These are phyloP conservation scores for Mucor mucedo DNA, from an alignment of 371 early-diverging fungal species.

Conservation along the genomic window DNA sequence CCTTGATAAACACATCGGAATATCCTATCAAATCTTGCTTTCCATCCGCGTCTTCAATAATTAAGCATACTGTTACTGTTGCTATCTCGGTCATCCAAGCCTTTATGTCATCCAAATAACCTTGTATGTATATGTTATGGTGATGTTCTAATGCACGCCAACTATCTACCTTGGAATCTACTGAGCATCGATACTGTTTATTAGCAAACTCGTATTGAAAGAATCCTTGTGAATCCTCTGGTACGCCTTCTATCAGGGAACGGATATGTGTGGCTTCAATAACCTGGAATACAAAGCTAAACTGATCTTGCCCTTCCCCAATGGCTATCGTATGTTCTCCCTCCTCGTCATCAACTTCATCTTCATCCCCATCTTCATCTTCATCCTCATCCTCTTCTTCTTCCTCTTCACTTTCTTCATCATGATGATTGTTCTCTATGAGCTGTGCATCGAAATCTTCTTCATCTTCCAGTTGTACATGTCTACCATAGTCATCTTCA, in stretches of 20 bases:
- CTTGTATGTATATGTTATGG: conserved; percentile 9
- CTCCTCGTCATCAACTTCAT: conserved; percentile 12
- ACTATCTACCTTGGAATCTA: conserved; percentile 2
- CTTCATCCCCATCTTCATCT: conserved; percentile 6
- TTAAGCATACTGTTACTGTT: conserved; percentile 8
- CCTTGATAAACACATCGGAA: conserved; percentile 23
- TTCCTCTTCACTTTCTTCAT: conserved; percentile 5
- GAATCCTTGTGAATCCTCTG: conserved; percentile 7
- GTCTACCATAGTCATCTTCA: conserved; percentile 3
- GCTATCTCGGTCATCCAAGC: conserved; percentile 19
- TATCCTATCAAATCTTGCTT: conserved; percentile 15
- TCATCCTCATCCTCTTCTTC: not conserved
- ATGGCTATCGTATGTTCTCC: conserved; percentile 6
- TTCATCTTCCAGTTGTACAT: conserved; percentile 10
- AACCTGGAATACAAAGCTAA: conserved; percentile 22
- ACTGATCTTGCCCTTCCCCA: conserved; percentile 20
- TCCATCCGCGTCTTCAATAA: conserved; percentile 6
- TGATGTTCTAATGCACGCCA: conserved; percentile 20
- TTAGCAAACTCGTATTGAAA: conserved; percentile 22
- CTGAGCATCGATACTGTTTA: conserved; percentile 14
- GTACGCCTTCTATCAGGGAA: conserved; percentile 3
- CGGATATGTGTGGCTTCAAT: conserved; percentile 22
- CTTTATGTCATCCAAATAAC: conserved; percentile 19
- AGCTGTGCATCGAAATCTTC: no score
- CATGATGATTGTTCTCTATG: no score